Conservation (phyloP, 139 green algal genomes). For the Limnomonas spitsbergensis region DNA sequence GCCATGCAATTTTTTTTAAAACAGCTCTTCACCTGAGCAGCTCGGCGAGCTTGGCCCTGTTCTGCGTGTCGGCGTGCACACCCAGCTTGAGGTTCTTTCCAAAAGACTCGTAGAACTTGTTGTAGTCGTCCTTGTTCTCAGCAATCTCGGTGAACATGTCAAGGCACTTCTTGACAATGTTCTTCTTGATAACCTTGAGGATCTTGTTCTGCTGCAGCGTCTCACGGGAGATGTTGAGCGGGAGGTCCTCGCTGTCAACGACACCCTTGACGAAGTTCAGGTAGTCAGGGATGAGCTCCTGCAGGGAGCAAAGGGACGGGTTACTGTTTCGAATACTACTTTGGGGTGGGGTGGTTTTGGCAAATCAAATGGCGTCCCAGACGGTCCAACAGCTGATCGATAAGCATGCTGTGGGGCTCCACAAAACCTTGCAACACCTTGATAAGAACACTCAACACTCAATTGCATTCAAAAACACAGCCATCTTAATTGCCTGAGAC, state of each 20-base stretch:
- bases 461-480: too few species aligned
- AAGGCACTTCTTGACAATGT: slow-evolving; percentile 99
- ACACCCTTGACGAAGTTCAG: slow-evolving; percentile 73
- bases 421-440: too few species aligned
- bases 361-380: too few species aligned
- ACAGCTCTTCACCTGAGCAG: slow-evolving; percentile 67
- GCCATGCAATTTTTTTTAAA: too few species aligned
- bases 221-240: slow-evolving; percentile 99
- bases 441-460: too few species aligned
- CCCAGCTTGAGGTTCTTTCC: slow-evolving; percentile 99
- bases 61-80: slow-evolving; percentile 94
- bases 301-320: too few species aligned
- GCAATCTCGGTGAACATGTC: slow-evolving; percentile 95
- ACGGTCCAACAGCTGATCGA: too few species aligned
- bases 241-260: slow-evolving; percentile 97
- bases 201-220: slow-evolving; percentile 99
- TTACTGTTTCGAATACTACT: too few species aligned
- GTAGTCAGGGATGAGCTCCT: slow-evolving; percentile 38
- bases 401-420: too few species aligned
- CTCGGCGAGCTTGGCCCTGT: slow-evolving; percentile 96
- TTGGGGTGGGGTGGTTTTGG: too few species aligned
- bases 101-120: slow-evolving; percentile 99
- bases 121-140: slow-evolving; percentile 99
- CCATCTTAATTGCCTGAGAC: too few species aligned
- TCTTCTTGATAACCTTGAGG: slow-evolving; percentile 99